phyloP scores from a whole-genome alignment of 2,329 filamentous ascomycete species.

The Mollisia scopiformis region DNA sequence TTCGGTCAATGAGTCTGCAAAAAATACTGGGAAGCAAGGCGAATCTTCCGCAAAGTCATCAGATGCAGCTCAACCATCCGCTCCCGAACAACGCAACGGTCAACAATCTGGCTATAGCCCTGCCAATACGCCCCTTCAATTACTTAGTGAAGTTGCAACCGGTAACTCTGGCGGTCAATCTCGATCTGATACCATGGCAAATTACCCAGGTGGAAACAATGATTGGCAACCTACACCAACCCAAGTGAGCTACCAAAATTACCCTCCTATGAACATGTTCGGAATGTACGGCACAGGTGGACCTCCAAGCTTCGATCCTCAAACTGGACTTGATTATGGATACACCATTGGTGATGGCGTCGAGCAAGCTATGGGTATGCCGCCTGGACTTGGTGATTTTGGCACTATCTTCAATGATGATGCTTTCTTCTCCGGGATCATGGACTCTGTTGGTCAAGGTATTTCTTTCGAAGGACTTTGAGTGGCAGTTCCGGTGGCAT shows the following conservation, averaged over 20 bases:
- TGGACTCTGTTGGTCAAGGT: slow-evolving; percentile 29
- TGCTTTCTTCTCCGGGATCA: slow-evolving; percentile 32
- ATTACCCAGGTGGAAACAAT: slow-evolving; percentile 23
- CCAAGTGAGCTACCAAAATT: slow-evolving; percentile 15
- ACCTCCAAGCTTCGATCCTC: slow-evolving; percentile 33
- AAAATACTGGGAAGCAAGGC: slow-evolving; percentile 3
- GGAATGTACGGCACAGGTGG: slow-evolving; percentile 16
- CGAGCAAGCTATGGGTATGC: slow-evolving; percentile 38
- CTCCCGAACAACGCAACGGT: slow-evolving; percentile 19
- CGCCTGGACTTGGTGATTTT: slow-evolving; percentile 35
- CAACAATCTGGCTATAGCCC: slow-evolving; percentile 34
- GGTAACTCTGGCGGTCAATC: slow-evolving; percentile 35
- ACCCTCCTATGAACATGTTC: slow-evolving; percentile 11
- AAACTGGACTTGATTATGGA: slow-evolving; percentile 32
- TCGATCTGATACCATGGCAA: slow-evolving; percentile 24
- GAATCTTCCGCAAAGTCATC: neutral
- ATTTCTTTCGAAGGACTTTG: slow-evolving; percentile 24
- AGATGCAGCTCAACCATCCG: slow-evolving; percentile 4
- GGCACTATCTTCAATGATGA: slow-evolving; percentile 36
- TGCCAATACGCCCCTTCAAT: slow-evolving; percentile 40
- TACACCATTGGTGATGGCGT: slow-evolving; percentile 36
- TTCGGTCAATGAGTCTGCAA: slow-evolving; percentile 4
- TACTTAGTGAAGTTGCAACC: slow-evolving; percentile 45
- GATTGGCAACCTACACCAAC: slow-evolving; percentile 28
- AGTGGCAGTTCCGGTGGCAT: too few species aligned